phyloP scores from a whole-genome alignment of 345 rosid species.

The Melaleuca quinquenervia region DNA sequence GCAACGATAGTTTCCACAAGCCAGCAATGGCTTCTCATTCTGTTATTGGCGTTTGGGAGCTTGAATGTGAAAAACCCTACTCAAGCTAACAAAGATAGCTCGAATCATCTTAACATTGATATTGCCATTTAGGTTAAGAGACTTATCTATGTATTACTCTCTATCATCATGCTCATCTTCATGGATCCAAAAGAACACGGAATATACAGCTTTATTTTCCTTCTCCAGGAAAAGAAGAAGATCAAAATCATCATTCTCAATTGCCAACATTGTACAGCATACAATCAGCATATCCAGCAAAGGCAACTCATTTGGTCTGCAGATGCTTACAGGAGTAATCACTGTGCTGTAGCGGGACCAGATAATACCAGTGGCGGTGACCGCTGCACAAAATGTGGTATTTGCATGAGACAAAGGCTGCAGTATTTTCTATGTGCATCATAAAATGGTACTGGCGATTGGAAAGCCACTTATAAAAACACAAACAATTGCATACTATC shows the following conservation, averaged over 20 bases:
- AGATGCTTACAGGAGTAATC: conserved; percentile 62
- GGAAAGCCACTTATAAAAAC: neutral
- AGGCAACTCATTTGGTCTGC: neutral
- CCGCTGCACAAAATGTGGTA: conserved; percentile 36
- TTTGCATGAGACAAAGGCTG: conserved; percentile 1
- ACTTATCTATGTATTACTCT: neutral
- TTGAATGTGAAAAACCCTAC: neutral
- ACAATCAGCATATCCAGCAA: neutral
- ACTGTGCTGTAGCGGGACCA: conserved; percentile 86
- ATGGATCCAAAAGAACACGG: neutral
- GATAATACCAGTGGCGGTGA: conserved; percentile 56
- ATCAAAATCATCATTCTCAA: neutral
- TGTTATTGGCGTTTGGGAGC: neutral
- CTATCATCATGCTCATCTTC: neutral
- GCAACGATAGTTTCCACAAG: neutral
- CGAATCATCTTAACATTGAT: neutral
- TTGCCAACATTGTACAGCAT: neutral
- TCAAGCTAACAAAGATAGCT: neutral
- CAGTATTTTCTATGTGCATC: neutral
- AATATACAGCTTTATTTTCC: neutral
- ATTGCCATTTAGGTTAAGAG: neutral
- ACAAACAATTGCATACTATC: neutral
- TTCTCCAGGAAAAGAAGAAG: neutral
- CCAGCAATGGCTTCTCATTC: neutral
- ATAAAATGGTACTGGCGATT: neutral